Conservation (phyloP, 1,284 basidiomycete species). For the Agroathelia rolfsii region DNA sequence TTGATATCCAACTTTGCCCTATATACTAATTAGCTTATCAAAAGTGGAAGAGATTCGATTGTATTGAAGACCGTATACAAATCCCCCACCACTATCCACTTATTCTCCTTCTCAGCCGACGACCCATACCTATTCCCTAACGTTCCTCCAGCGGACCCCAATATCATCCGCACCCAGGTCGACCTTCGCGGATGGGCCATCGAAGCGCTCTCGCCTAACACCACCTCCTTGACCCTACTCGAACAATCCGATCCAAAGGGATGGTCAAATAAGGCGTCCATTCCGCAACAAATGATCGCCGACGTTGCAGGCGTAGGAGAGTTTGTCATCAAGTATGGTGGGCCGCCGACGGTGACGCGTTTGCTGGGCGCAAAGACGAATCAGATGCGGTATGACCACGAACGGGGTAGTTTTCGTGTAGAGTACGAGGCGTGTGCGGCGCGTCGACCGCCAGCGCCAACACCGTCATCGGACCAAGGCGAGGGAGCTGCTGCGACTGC, state of each 20-base stretch:
- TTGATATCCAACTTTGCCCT: conserved; percentile 8
- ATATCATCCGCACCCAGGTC: conserved; percentile 86
- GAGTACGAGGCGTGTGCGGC: conserved; percentile 73
- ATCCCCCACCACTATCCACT: conserved; percentile 89
- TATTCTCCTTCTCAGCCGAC: conserved; percentile 93
- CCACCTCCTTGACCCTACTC: conserved; percentile 87
- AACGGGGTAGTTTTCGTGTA: conserved; percentile 72
- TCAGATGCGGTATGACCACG: conserved; percentile 79
- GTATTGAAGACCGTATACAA: conserved; percentile 95
- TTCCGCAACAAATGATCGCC: conserved; percentile 85
- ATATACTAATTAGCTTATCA: conserved; percentile 7
- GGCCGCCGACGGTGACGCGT: conserved; percentile 83
- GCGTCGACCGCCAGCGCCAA: conserved; percentile 29
- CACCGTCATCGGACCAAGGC: too few species aligned
- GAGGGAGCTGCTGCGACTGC: conserved; percentile 13
- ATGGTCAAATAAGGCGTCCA: conserved; percentile 93
- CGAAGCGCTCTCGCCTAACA: conserved; percentile 90
- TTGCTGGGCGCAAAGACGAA: conserved; percentile 73
- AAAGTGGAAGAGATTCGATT: conserved; percentile 82
- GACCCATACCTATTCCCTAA: conserved; percentile 80
- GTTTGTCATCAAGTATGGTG: conserved; percentile 90
- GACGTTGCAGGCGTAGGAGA: conserved; percentile 86
- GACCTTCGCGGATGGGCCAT: conserved; percentile 97
- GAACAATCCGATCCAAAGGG: conserved; percentile 97
- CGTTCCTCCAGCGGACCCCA: conserved; percentile 63